Percentiles rank a stretch among this genome's conserved stretches.
phyloP scores from a whole-genome alignment of 2,329 filamentous ascomycete species.

The Pseudogymnoascus sp. region DNA sequence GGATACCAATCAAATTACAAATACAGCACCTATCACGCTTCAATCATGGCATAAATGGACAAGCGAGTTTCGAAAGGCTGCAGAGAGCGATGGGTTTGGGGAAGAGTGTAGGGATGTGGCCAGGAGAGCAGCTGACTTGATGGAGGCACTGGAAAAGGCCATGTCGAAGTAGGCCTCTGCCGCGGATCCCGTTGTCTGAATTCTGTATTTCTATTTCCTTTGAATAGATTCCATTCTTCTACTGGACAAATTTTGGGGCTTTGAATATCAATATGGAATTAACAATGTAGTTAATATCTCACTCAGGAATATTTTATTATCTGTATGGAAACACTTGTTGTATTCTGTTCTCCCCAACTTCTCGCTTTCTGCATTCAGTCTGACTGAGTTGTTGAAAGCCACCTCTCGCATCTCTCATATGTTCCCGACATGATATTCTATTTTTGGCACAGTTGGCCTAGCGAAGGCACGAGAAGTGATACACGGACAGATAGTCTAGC shows the following conservation, averaged over 20 bases:
- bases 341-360: neutral
- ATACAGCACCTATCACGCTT: neutral
- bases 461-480: neutral
- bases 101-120: neutral
- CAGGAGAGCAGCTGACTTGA: constrained; percentile 8
- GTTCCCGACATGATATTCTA: neutral
- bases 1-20: neutral
- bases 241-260: neutral
- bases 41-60: neutral
- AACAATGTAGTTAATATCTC: neutral
- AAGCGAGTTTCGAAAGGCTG: neutral
- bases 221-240: neutral
- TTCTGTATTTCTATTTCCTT: neutral
- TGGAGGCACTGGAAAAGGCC: neutral
- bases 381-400: neutral
- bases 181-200: neutral
- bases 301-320: too few species aligned
- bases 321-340: too few species aligned
- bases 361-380: neutral
- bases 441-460: neutral
- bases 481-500: neutral
- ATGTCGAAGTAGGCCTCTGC: neutral
- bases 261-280: neutral
- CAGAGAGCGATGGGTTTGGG: neutral
- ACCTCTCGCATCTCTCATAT: neutral